Evolutionary conservation across 108 stramenopile species (phyloP).

Genomic region (Mayamaea pseudoterrestris): DNA sequence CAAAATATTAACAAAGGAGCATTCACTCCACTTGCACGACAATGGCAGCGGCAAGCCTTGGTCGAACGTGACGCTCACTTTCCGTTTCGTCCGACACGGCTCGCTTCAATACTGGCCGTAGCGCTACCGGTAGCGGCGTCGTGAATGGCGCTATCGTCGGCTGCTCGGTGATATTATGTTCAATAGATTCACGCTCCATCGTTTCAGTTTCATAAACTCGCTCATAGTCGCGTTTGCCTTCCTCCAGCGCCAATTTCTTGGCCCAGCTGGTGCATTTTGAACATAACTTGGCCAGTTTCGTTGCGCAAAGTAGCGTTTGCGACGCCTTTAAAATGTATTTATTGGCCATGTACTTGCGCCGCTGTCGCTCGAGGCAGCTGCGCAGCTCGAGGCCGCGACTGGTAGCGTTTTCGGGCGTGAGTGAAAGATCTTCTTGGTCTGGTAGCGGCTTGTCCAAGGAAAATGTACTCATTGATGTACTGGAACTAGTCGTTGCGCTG

Average conservation of each 20-base stretch:
- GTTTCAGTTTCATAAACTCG: too few species aligned
- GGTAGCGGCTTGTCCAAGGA: neutral
- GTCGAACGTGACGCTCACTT: too few species aligned
- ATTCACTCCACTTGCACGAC: too few species aligned
- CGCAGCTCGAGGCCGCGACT: slow-evolving; percentile 6
- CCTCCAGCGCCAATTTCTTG: slow-evolving; percentile 1
- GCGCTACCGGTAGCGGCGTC: too few species aligned
- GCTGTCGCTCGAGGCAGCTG: slow-evolving; percentile 3
- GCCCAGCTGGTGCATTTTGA: neutral
- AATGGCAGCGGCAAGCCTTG: too few species aligned
- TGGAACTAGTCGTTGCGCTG: too few species aligned
- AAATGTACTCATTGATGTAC: neutral
- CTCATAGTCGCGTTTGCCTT: slow-evolving; percentile 2
- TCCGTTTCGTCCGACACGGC: too few species aligned
- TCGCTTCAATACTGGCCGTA: too few species aligned
- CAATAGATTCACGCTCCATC: too few species aligned
- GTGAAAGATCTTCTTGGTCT: neutral
- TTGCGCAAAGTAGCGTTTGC: neutral
- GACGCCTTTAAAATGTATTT: neutral
- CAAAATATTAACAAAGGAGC: too few species aligned
- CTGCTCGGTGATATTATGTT: too few species aligned
- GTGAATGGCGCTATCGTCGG: too few species aligned
- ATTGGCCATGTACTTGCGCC: slow-evolving; percentile 2
- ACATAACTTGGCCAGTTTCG: neutral
- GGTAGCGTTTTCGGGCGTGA: neutral